These are phyloP conservation scores for Geranomyces variabilis DNA, from an alignment of 192 early-diverging fungal genomes.

Conservation along the genomic window DNA sequence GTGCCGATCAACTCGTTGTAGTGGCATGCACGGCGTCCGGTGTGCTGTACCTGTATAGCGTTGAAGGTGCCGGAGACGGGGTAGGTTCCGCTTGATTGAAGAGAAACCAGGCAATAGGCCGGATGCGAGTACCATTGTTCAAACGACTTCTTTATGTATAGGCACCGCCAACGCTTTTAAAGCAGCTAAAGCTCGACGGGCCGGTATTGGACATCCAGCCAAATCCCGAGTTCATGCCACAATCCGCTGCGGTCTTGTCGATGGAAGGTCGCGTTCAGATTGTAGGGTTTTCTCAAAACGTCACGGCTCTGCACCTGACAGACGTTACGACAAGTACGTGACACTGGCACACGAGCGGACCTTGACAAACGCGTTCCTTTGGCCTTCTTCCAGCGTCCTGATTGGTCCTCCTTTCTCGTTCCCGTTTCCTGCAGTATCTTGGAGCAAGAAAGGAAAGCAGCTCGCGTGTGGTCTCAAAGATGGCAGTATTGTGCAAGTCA, in stretches of 20 bases:
- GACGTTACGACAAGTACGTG: conserved; percentile 34
- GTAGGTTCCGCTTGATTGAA: background rate
- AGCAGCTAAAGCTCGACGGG: background rate
- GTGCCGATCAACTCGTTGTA: conserved; percentile 12
- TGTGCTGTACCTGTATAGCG: background rate
- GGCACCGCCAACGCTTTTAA: conserved; percentile 8
- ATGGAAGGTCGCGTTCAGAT: conserved; percentile 19
- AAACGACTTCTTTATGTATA: background rate
- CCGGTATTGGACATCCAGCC: conserved; percentile 21
- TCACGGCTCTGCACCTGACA: conserved; percentile 39
- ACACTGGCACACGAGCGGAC: no score
- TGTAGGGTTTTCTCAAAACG: background rate
- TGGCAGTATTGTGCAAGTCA: conserved; percentile 65
- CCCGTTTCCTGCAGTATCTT: conserved; percentile 52
- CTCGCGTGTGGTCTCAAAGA: conserved; percentile 72
- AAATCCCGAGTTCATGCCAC: conserved; percentile 15
- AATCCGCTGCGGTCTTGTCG: conserved; percentile 15
- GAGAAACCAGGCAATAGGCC: no score
- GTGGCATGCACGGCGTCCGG: background rate
- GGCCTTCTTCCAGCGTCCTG: no score
- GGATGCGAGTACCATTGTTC: no score
- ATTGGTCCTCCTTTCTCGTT: no score
- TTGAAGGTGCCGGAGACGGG: background rate
- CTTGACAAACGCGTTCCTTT: no score
- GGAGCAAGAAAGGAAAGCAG: conserved; percentile 92